Percentiles rank a stretch among this genome's conserved stretches.
These are phyloP conservation scores for Aspergillus costaricaensis DNA, from an alignment of 2,329 filamentous ascomycete species.

Conservation along the genomic window DNA sequence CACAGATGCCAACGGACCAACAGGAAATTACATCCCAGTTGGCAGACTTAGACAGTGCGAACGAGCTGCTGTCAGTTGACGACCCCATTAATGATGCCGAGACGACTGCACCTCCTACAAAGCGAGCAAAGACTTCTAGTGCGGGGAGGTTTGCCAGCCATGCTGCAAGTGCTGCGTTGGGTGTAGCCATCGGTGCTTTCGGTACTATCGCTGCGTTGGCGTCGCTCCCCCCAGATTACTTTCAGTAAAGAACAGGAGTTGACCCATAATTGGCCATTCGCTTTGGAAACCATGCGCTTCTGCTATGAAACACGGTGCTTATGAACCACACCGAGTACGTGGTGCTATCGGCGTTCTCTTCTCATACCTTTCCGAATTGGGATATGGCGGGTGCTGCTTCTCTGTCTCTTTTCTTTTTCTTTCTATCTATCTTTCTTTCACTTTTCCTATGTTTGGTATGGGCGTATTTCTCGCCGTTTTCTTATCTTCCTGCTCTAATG, in stretches of 20 bases:
- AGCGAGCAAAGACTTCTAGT: constrained; percentile 31
- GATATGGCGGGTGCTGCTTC: background rate
- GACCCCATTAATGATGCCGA: constrained; percentile 17
- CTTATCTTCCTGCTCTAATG: background rate
- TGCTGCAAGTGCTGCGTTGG: constrained; percentile 42
- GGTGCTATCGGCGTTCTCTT: constrained; percentile 8
- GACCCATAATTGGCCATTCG: constrained; percentile 5
- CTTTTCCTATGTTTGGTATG: background rate
- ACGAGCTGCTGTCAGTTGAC: constrained; percentile 12
- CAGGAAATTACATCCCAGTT: constrained; percentile 13
- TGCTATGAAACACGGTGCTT: constrained; percentile 3
- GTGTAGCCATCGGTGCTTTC: constrained; percentile 45
- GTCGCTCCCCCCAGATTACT: constrained; percentile 46
- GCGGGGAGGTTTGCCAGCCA: constrained; percentile 34
- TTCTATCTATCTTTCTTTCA: background rate
- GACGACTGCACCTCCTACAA: constrained; percentile 26
- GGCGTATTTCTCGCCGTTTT: background rate
- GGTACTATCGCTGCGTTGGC: constrained; percentile 45
- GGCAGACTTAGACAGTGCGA: constrained; percentile 2
- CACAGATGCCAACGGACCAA: constrained; percentile 14
- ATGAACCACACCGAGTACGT: background rate
- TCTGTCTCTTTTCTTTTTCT: constrained; percentile 5
- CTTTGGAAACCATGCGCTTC: background rate
- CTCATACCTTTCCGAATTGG: constrained; percentile 1
- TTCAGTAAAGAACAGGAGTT: constrained; percentile 28